Conservation (phyloP, 192 early-diverging fungal genomes). For the Phycomyces blakesleeanus region DNA sequence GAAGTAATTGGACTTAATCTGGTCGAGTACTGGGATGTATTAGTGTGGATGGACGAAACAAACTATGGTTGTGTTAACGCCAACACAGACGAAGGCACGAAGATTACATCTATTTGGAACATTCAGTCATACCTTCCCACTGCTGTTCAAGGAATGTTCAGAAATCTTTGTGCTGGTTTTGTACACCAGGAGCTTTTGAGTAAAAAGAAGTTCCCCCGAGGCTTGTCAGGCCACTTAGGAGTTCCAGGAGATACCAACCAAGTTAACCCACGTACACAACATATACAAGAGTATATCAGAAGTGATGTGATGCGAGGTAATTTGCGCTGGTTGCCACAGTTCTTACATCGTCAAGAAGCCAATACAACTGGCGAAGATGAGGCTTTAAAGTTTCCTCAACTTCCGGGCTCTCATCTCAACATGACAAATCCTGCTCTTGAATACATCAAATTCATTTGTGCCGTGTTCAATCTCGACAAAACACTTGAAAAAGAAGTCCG, state of each 20-base stretch:
- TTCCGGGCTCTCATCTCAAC: constrained; percentile 62
- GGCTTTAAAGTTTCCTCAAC: constrained; percentile 37
- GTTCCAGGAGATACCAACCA: constrained; percentile 20
- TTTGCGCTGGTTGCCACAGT: constrained; percentile 56
- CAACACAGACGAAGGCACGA: background rate
- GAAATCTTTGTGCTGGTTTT: constrained; percentile 66
- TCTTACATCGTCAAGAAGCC: constrained; percentile 41
- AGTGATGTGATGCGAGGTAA: constrained; percentile 62
- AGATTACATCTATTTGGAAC: constrained; percentile 82
- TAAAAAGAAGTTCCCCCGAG: constrained; percentile 36
- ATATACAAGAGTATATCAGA: constrained; percentile 47
- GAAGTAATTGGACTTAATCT: constrained; percentile 65
- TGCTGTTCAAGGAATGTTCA: constrained; percentile 67
- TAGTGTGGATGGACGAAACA: constrained; percentile 90
- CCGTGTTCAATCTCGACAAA: constrained; percentile 75
- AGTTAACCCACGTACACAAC: constrained; percentile 20
- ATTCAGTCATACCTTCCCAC: constrained; percentile 85
- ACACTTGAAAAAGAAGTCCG: constrained; percentile 75
- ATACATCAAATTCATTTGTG: constrained; percentile 72
- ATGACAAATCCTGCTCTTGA: constrained; percentile 77
- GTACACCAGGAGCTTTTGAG: constrained; percentile 58
- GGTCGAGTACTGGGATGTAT: constrained; percentile 71
- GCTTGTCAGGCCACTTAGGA: constrained; percentile 1
- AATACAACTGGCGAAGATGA: constrained; percentile 5
- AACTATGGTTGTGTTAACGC: constrained; percentile 74